A percentile compares a stretch with the other conserved stretches of the same genome.
phyloP scores from a whole-genome alignment of 352 stramenopile species.

The Globisporangium carolinianum region DNA sequence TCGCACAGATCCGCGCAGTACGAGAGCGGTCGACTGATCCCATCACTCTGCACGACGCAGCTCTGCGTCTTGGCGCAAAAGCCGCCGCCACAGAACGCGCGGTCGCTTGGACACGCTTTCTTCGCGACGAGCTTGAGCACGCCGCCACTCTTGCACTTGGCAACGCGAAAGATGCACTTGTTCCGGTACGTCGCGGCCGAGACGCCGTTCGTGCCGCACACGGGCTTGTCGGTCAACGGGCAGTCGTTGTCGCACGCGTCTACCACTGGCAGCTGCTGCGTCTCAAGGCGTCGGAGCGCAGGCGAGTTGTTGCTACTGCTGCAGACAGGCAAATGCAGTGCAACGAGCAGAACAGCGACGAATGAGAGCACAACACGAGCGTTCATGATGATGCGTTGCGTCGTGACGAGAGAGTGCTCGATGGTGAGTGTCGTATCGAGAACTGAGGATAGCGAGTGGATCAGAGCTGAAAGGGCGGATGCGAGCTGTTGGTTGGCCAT shows the following conservation, averaged over 20 bases:
- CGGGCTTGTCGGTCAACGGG: constrained; percentile 9
- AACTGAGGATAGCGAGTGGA: no score
- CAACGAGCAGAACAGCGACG: neutral
- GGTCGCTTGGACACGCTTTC: constrained; percentile 11
- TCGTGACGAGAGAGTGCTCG: no score
- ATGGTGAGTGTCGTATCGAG: no score
- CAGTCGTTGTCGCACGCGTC: constrained; percentile 12
- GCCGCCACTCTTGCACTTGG: constrained; percentile 12
- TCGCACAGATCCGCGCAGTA: constrained; percentile 13
- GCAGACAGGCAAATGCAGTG: neutral
- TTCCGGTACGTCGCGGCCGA: constrained; percentile 23
- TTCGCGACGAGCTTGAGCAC: constrained; percentile 18
- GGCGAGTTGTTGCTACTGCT: neutral
- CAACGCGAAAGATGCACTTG: constrained; percentile 22
- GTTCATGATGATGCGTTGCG: neutral
- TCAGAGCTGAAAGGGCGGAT: no score
- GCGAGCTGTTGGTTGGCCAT: no score
- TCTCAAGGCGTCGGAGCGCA: constrained; percentile 1
- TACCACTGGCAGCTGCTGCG: neutral
- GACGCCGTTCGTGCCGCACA: constrained; percentile 23
- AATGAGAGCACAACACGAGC: neutral
- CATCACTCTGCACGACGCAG: constrained; percentile 4
- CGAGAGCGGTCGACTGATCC: neutral
- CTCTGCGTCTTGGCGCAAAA: constrained; percentile 1
- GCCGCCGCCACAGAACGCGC: constrained; percentile 3